These are phyloP conservation scores for Linderniella brevidens DNA, from an alignment of 257 asterid genomes.

Conservation along the genomic window DNA sequence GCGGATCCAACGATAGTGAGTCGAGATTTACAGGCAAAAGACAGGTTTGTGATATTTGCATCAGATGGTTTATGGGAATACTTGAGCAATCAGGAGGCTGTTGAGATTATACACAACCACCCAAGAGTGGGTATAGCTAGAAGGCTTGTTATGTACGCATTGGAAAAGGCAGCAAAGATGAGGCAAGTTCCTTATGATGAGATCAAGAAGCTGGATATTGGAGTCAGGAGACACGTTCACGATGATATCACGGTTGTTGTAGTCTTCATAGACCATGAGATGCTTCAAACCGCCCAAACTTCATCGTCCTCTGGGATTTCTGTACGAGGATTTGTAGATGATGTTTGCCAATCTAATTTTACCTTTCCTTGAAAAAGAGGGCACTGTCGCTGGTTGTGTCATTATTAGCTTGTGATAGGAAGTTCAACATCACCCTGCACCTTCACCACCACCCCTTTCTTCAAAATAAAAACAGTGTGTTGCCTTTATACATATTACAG, in stretches of 20 bases:
- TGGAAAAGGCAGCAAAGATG: constrained; percentile 30
- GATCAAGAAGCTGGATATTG: constrained; percentile 26
- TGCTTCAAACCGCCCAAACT: constrained; percentile 16
- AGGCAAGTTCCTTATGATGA: constrained; percentile 26
- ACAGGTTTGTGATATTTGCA: constrained; percentile 61
- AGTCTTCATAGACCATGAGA: constrained; percentile 39
- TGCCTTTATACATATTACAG: too few relatives aligned
- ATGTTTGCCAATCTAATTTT: constrained; percentile 40
- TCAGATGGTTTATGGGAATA: constrained; percentile 79
- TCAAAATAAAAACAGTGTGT: too few relatives aligned
- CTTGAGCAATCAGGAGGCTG: constrained; percentile 52
- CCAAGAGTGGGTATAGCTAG: constrained; percentile 66
- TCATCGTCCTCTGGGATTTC: constrained; percentile 21
- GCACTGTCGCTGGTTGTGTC: too few relatives aligned
- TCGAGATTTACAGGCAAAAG: constrained; percentile 22
- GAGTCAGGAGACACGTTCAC: constrained; percentile 36
- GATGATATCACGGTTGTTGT: constrained; percentile 67
- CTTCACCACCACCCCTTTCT: too few relatives aligned
- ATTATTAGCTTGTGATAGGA: too few relatives aligned
- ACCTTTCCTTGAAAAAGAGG: constrained; percentile 9
- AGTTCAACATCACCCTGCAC: too few relatives aligned
- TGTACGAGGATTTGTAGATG: constrained; percentile 39
- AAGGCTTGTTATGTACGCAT: constrained; percentile 36
- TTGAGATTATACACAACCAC: constrained; percentile 40
- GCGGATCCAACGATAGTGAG: constrained; percentile 45